A percentile compares a stretch with the other conserved stretches of the same genome.
Conservation (phyloP, 192 early-diverging fungal genomes). For the Phlyctochytrium arcticum region DNA sequence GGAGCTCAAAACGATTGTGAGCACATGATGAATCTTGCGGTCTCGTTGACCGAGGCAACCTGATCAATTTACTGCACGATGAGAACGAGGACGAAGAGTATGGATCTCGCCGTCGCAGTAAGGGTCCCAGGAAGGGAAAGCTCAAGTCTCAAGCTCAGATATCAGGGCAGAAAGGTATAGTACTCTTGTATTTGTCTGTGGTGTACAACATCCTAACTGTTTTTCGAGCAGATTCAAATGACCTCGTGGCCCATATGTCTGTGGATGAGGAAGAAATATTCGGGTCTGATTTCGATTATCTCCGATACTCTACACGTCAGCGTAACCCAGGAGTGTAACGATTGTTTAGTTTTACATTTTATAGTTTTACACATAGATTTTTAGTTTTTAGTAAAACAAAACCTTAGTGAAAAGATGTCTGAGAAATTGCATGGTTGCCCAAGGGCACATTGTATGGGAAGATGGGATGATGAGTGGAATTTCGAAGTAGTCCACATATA, state of each 20-base stretch:
- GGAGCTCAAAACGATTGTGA: constrained; percentile 18
- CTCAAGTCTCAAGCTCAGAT: neutral
- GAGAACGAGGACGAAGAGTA: constrained; percentile 10
- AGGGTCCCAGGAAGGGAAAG: neutral
- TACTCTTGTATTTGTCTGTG: neutral
- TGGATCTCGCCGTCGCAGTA: neutral
- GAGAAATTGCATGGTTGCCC: too few relatives aligned
- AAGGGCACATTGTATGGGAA: too few relatives aligned
- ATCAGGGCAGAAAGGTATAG: neutral
- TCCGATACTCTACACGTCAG: constrained; percentile 13
- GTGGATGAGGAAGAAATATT: neutral
- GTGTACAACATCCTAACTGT: neutral
- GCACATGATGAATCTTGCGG: constrained; percentile 23
- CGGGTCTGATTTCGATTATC: constrained; percentile 16
- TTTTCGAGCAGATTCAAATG: neutral
- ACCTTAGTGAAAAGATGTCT: too few relatives aligned
- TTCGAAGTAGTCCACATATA: too few relatives aligned
- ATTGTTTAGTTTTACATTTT: too few relatives aligned
- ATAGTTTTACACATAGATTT: too few relatives aligned
- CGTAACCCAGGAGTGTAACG: constrained; percentile 7
- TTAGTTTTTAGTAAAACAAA: too few relatives aligned
- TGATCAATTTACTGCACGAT: constrained; percentile 16
- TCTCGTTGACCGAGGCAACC: constrained; percentile 22
- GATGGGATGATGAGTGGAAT: too few relatives aligned
- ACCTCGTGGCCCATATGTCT: neutral